Percentiles rank a stretch among this genome's conserved stretches.
Conservation (phyloP, 768 basidiomycete species). For the Lactarius indigo region DNA sequence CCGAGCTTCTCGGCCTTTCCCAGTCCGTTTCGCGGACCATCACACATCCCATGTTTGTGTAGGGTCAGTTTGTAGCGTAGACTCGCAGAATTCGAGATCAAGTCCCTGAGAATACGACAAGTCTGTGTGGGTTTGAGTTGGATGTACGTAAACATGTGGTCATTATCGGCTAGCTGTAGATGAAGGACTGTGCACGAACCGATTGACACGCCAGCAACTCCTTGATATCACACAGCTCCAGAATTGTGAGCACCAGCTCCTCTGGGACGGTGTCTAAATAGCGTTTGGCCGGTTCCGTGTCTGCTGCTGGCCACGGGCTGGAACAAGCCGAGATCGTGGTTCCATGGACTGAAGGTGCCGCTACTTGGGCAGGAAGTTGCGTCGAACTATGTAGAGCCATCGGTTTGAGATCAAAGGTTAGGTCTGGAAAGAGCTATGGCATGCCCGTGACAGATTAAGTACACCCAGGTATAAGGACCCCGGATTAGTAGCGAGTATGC, state of each 20-base stretch:
- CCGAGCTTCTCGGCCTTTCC: constrained; percentile 14
- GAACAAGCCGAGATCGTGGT: neutral
- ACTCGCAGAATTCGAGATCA: constrained; percentile 6
- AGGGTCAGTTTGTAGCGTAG: constrained; percentile 17
- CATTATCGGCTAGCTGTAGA: neutral
- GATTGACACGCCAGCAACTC: constrained; percentile 11
- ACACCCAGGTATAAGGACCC: neutral
- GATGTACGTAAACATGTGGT: neutral
- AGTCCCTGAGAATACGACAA: constrained; percentile 3
- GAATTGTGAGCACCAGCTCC: constrained; percentile 7
- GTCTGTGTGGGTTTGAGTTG: constrained; percentile 4
- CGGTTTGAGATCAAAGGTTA: neutral
- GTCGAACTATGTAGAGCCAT: neutral
- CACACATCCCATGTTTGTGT: constrained; percentile 14
- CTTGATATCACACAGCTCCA: constrained; percentile 12
- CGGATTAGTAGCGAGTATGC: neutral
- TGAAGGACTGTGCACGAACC: constrained; percentile 1
- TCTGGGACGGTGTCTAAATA: constrained; percentile 1
- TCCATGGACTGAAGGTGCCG: neutral
- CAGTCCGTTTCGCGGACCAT: neutral
- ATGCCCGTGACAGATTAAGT: neutral
- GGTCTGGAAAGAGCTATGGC: neutral
- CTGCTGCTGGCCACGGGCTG: neutral
- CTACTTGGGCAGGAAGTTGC: neutral
- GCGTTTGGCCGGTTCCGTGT: neutral